A percentile compares a stretch with the other conserved stretches of the same genome.
phyloP scores from a whole-genome alignment of 2,329 filamentous ascomycete species.

The Trichoderma endophyticum region DNA sequence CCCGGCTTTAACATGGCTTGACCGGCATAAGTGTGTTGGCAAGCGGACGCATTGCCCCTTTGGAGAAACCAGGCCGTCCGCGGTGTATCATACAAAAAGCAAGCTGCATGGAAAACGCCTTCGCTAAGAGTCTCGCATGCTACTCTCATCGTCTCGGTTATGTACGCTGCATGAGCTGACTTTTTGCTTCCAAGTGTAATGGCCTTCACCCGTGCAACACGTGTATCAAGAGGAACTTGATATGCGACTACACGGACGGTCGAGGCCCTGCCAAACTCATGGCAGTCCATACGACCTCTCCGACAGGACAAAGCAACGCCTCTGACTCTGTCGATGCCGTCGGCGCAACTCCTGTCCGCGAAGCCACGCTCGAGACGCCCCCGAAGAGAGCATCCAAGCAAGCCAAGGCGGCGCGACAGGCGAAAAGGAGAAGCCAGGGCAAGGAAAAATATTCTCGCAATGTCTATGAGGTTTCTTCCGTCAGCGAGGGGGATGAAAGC shows the following conservation, averaged over 20 bases:
- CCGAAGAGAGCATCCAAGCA: slow-evolving; percentile 4
- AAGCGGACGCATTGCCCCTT: slow-evolving; percentile 17
- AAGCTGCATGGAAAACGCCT: slow-evolving; percentile 5
- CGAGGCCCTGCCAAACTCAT: slow-evolving; percentile 12
- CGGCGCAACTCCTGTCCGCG: not conserved
- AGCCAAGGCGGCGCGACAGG: not conserved
- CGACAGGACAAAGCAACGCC: not conserved
- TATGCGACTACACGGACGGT: slow-evolving; percentile 23
- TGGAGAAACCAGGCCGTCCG: slow-evolving; percentile 3
- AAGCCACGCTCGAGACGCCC: not conserved
- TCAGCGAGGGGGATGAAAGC: slow-evolving; percentile 11
- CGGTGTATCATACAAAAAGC: not conserved
- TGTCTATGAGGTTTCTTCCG: not conserved
- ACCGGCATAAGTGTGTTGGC: slow-evolving; percentile 16
- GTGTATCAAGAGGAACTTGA: slow-evolving; percentile 24
- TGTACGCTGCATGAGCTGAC: slow-evolving; percentile 11
- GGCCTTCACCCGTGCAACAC: slow-evolving; percentile 25
- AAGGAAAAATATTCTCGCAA: not conserved
- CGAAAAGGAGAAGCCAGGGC: slow-evolving; percentile 3
- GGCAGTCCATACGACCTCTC: slow-evolving; percentile 5
- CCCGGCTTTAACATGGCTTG: slow-evolving; percentile 15
- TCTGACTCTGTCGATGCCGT: slow-evolving; percentile 4
- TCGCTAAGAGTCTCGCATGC: slow-evolving; percentile 10
- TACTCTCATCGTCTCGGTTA: slow-evolving; percentile 13
- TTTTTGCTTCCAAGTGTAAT: slow-evolving; percentile 24